Percentiles rank a stretch among this genome's conserved stretches.
Conservation (phyloP, 371 early-diverging fungal genomes). For the Lichtheimia ramosa region DNA sequence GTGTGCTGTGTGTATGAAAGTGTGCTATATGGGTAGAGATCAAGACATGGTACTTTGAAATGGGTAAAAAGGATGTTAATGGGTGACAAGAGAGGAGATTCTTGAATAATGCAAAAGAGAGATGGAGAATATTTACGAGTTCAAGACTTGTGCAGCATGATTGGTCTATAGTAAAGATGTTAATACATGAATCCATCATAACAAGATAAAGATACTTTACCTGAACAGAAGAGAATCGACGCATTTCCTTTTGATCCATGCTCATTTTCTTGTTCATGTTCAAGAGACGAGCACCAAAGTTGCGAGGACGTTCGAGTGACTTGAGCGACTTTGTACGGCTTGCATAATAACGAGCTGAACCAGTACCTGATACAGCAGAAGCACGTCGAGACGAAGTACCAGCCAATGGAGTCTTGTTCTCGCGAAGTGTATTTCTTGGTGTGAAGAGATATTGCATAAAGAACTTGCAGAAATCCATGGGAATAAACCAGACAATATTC, state of each 20-base stretch:
- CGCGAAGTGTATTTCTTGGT: slow-evolving; percentile 44
- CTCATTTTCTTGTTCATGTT: slow-evolving; percentile 39
- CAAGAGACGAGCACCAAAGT: slow-evolving; percentile 40
- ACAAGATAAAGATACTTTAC: too few species aligned
- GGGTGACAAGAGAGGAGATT: too few species aligned
- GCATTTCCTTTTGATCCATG: slow-evolving; percentile 53
- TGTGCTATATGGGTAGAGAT: too few species aligned
- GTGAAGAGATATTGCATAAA: slow-evolving; percentile 60
- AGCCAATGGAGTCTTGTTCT: slow-evolving; percentile 30
- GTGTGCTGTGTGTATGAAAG: too few species aligned
- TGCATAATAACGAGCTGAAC: slow-evolving; percentile 49
- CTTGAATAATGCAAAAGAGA: too few species aligned
- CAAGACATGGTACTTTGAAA: too few species aligned
- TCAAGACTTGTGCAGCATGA: slow-evolving; percentile 45
- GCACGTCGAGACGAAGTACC: slow-evolving; percentile 43
- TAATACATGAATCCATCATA: slow-evolving; percentile 13
- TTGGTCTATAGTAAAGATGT: slow-evolving; percentile 25
- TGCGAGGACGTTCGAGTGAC: slow-evolving; percentile 40
- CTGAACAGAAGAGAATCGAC: slow-evolving; percentile 52
- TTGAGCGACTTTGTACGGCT: slow-evolving; percentile 46
- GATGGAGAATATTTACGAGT: slow-evolving; percentile 1
- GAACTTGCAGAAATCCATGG: slow-evolving; percentile 75
- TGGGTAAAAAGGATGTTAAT: too few species aligned
- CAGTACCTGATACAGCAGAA: slow-evolving; percentile 44
- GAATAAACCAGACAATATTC: slow-evolving; percentile 77